phyloP scores from a whole-genome alignment of 805 yeast genomes.

The Starmerella bombicola region DNA sequence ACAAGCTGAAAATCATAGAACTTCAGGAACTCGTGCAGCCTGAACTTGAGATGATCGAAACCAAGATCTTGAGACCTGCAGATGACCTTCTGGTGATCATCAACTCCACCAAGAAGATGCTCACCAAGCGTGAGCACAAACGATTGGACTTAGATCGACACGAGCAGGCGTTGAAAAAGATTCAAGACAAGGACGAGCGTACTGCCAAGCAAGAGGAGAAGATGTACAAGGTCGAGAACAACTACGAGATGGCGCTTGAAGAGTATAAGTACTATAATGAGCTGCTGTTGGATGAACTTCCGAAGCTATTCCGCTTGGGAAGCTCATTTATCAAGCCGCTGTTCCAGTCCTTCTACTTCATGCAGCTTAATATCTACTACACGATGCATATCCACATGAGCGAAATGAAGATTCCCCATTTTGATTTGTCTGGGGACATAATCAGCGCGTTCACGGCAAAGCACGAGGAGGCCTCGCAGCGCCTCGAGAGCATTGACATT shows the following conservation, averaged over 20 bases:
- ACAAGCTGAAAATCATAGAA: conserved; percentile 75
- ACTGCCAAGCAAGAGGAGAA: conserved; percentile 84
- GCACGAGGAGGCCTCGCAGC: conserved; percentile 85
- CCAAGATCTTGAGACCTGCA: conserved; percentile 81
- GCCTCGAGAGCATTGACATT: conserved; percentile 65
- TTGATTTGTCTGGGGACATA: conserved; percentile 74
- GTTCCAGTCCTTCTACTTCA: conserved; percentile 86
- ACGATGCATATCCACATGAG: conserved; percentile 84
- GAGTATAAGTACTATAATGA: conserved; percentile 94
- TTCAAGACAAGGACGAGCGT: conserved; percentile 70
- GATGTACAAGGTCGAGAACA: conserved; percentile 79
- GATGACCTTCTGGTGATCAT: conserved; percentile 78
- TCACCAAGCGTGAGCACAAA: conserved; percentile 89
- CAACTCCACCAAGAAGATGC: conserved; percentile 77
- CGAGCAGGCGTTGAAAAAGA: conserved; percentile 53
- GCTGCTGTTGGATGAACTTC: conserved; percentile 81
- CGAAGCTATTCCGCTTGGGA: conserved; percentile 74
- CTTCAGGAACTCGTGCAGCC: conserved; percentile 79
- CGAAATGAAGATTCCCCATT: conserved; percentile 93
- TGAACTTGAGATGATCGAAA: conserved; percentile 81
- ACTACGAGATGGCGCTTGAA: conserved; percentile 79
- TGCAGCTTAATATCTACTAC: conserved; percentile 95
- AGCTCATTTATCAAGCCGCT: conserved; percentile 86
- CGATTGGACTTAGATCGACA: conserved; percentile 87
- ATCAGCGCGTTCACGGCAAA: conserved; percentile 65